These are phyloP conservation scores for Curvularia spicifera DNA, from an alignment of 2,329 filamentous ascomycete species.

Conservation along the genomic window DNA sequence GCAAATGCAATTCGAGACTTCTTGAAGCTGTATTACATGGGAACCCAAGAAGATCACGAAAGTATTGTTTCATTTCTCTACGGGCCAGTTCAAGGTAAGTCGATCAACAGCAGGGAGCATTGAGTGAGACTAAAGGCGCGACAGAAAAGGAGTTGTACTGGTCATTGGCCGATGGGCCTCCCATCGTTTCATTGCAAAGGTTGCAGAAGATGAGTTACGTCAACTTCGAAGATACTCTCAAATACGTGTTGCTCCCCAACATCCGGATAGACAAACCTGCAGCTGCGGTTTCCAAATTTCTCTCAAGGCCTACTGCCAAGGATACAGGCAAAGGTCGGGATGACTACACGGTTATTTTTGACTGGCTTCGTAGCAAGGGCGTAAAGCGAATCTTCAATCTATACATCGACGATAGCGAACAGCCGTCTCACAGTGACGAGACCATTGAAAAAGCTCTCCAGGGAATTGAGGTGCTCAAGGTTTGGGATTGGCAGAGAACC, in stretches of 20 bases:
- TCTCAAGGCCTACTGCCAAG: background rate
- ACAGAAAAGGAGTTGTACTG: background rate
- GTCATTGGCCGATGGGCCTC: background rate
- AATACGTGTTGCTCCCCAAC: background rate
- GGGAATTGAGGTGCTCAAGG: background rate
- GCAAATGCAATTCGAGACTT: background rate
- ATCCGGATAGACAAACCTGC: background rate
- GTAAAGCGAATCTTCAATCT: background rate
- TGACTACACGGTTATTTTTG: background rate
- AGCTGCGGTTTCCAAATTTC: background rate
- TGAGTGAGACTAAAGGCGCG: background rate
- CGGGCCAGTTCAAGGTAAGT: background rate
- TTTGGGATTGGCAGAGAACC: background rate
- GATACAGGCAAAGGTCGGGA: background rate
- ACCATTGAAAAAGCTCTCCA: background rate
- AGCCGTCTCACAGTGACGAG: background rate
- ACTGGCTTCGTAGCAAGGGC: background rate
- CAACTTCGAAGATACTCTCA: background rate
- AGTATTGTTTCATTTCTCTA: conserved; percentile 1
- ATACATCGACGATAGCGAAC: background rate
- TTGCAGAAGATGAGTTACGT: background rate
- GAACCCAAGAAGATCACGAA: background rate
- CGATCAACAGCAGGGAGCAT: background rate
- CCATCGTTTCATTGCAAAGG: background rate
- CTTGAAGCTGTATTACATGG: background rate